Base-by-base conservation (phyloP, 2,329 filamentous ascomycete species). In the Aspergillus fijiensis region DNA sequence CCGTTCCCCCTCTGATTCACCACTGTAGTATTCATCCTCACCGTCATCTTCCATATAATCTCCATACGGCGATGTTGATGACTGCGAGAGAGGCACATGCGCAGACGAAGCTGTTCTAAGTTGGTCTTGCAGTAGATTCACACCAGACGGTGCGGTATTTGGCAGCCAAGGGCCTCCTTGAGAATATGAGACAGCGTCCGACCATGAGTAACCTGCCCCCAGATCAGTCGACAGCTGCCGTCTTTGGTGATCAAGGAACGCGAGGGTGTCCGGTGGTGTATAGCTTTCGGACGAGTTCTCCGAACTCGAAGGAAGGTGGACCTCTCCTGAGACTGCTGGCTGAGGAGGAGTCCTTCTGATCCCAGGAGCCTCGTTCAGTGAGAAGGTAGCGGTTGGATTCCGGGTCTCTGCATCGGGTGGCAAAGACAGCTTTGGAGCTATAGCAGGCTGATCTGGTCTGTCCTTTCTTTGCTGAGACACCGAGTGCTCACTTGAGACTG, bases 11-110 rank as follows among this genome's bases (percentile, higher is more conserved):
- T 87, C 86, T 1, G 85, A 86, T 35, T 86, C 85, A 10, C 77
- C 80, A 77, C 87, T 84, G 23, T 83, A 86, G n/a, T 80, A 82
- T 62, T 89, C 86, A 58, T 89, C 86, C 45, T 85, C 84, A 57
- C 80, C 80, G 53, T 83, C 79, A 64, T 83, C 82, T 65, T 83
- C 81, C 57, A 82, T 80, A 59, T 80, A 79, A 5, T 71, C 61
- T 12, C 69, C 51, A 50, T 69, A 66, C 47, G 60, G 50, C 61
- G 69, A 61, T 63, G 62, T 47, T 51, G 59, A 23, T 51, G 63
- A 42, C 51, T 54, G 35, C 27, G 64, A 16, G 60, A 60, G 42
- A 56, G 63, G 52, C 50, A 33, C 52, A 39, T 23, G 35, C 52
- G 27, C 27, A 29, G 27, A 29, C 9, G 47, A 19, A 49, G 51